Evolutionary conservation across 2,329 filamentous ascomycete species (phyloP).

Genomic region (Cadophora sp.): DNA sequence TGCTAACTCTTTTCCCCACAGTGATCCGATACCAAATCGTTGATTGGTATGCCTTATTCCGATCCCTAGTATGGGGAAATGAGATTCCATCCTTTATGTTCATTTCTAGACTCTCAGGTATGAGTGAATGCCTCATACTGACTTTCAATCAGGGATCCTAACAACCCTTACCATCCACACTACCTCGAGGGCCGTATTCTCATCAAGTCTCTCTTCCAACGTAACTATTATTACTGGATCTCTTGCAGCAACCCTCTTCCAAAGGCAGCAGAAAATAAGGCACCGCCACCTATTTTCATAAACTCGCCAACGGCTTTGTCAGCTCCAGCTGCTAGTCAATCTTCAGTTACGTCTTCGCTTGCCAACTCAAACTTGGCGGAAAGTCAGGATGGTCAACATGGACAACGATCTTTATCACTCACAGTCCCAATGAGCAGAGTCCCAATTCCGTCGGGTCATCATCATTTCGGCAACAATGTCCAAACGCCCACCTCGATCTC

Average conservation of each 20-base stretch:
- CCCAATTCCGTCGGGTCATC: too few relatives aligned
- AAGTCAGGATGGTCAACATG: too few relatives aligned
- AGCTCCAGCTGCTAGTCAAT: not conserved
- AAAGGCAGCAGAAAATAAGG: not conserved
- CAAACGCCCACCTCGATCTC: too few relatives aligned
- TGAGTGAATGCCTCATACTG: not conserved
- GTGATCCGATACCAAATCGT: slow-evolving; percentile 4
- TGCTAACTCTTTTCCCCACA: not conserved
- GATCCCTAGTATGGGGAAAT: not conserved
- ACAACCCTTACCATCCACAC: slow-evolving; percentile 16
- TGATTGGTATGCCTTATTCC: not conserved
- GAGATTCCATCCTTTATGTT: not conserved
- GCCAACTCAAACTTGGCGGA: not conserved
- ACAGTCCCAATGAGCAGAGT: too few relatives aligned
- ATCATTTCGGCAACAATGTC: too few relatives aligned
- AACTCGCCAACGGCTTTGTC: not conserved
- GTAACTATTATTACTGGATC: slow-evolving; percentile 16
- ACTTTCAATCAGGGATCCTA: not conserved
- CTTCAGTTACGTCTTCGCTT: not conserved
- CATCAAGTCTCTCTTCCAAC: slow-evolving; percentile 2
- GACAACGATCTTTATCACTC: too few relatives aligned
- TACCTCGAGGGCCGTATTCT: not conserved
- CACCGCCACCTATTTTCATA: not conserved
- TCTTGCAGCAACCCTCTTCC: slow-evolving; percentile 16
- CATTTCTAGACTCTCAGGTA: not conserved